Conservation (phyloP, 345 rosid species). For the Aurinia saxatilis region DNA sequence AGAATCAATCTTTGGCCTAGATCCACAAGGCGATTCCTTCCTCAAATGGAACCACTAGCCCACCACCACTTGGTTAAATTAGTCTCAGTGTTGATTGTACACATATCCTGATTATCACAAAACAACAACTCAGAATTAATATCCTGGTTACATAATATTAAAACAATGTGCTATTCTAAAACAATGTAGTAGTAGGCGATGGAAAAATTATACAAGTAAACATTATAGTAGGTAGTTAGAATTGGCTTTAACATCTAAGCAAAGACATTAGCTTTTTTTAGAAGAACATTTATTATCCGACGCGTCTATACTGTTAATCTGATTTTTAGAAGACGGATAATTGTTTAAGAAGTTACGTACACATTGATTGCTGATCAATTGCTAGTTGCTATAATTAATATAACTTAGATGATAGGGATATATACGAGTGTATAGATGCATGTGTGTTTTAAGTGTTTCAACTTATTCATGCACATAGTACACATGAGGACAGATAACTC, state of each 20-base stretch:
- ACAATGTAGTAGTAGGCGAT: no score
- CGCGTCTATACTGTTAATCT: not conserved
- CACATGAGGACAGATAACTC: not conserved
- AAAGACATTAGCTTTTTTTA: not conserved
- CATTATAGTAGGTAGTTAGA: not conserved
- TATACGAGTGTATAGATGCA: not conserved
- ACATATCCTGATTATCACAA: no score
- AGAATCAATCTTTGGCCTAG: no score
- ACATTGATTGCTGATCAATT: not conserved
- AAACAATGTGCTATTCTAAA: no score
- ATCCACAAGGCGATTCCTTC: no score
- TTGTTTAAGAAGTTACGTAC: not conserved
- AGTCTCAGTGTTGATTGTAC: no score
- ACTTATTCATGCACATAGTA: slow-evolving; percentile 4
- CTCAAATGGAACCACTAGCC: no score
- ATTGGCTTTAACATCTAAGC: not conserved
- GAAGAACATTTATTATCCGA: not conserved
- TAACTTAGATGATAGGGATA: not conserved
- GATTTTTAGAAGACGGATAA: not conserved
- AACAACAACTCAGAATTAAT: no score
- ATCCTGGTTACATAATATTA: no score
- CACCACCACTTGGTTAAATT: no score
- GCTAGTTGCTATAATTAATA: not conserved
- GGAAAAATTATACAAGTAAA: no score
- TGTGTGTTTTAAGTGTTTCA: slow-evolving; percentile 1